These are phyloP conservation scores for Xylaria sp. DNA, from an alignment of 2,329 filamentous ascomycete genomes.

Conservation along the genomic window DNA sequence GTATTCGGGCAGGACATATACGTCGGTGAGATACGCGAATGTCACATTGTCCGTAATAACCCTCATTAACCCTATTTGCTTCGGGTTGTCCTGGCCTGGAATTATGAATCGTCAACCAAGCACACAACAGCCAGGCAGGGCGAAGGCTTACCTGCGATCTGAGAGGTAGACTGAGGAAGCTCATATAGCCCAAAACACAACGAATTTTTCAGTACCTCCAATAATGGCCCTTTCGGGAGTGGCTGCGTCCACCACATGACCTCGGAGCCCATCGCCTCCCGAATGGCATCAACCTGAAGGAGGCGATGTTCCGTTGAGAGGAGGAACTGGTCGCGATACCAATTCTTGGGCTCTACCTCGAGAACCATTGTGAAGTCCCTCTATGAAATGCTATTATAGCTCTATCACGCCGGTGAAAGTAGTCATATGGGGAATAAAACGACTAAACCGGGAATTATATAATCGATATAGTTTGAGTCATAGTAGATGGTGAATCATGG, in stretches of 20 bases:
- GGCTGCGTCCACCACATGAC: constrained; percentile 70
- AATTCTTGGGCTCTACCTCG: constrained; percentile 52
- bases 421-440: not conserved
- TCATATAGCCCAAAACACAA: constrained; percentile 70
- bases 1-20: constrained; percentile 63
- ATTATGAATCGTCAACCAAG: constrained; percentile 22
- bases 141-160: constrained; percentile 48
- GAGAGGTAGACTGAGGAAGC: constrained; percentile 49
- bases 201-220: constrained; percentile 66
- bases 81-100: constrained; percentile 41
- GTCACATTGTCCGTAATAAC: constrained; percentile 77
- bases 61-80: constrained; percentile 66
- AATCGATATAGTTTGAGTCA: constrained; percentile 11
- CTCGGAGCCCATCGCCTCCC: constrained; percentile 66
- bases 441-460: not conserved
- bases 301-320: constrained; percentile 70
- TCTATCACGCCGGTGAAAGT: not conserved
- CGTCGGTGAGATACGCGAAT: constrained; percentile 73
- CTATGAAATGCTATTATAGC: not conserved
- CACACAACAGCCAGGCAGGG: not conserved
- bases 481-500: not conserved
- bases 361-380: constrained; percentile 38
- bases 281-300: constrained; percentile 65
- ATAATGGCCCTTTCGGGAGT: constrained; percentile 60
- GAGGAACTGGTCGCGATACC: constrained; percentile 66